Evolutionary conservation across 2,329 filamentous ascomycete species (phyloP), one percentile per base, ranked within the genome.

Genomic region (Aspergillus hiratsukae): DNA sequence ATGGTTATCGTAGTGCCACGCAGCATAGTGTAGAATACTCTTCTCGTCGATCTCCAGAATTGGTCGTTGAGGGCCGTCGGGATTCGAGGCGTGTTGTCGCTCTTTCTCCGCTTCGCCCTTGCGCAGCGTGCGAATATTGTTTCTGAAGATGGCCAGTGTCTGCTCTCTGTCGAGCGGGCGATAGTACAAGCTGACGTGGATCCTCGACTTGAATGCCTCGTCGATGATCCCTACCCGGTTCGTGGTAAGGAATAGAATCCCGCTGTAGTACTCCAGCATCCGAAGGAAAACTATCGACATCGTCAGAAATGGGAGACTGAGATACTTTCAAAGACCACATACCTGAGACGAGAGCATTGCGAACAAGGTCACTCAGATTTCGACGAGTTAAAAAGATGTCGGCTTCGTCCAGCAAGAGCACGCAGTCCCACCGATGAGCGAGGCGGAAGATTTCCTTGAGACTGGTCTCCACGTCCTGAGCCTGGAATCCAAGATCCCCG

Each of bases 401-500:
- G 5, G 61, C 61, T 41, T 64, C 61, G 37, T 64, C 62, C 27
- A 66, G 37, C n/a, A 66, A 54, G 45, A 64, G 43, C 3, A 66
- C 50, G 46, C 60, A 63, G 9, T 62, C 60, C 64, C 65, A 78
- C 0, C 73, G 56, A 46, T 75, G 67, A 0, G 76, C 76, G 0
- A 76, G 69, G 1, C 72, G 70, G 66, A 80, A 80, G 6, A 79
- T 73, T 2, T 78, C 71, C 60, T 70, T 73, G 1, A 80, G 68
- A 0, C 66, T 70, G 0, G 57, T 57, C 63, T 80, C 78, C 1
- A 80, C 75, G 1, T 76, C 71, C 3, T 68, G 60, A 0, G 78
- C 73, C 0, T 72, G 75, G n/a, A 76, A 64, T 14, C 77, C 76
- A 0, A 79, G 71, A 55, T 81, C 78, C 48, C 80, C 79, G 10